Base-by-base conservation (phyloP, 78 protist genomes). In the Andalucia godoyi region DNA sequence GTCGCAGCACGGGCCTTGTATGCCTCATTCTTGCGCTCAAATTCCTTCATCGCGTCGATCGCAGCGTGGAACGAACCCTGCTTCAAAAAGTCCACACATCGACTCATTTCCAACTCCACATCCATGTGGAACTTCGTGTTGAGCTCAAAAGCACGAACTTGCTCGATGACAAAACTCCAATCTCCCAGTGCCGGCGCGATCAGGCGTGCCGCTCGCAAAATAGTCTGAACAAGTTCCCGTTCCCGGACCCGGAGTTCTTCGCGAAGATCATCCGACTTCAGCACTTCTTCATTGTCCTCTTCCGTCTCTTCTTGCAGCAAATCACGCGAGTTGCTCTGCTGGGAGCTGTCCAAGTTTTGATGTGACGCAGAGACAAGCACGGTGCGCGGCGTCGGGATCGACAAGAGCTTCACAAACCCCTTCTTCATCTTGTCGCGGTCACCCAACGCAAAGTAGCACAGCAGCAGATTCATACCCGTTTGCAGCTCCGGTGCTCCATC, bases 361-460 rank as follows among this genome's bases (percentile, higher is more conserved):
- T n/a, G n/a, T n/a, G n/a, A n/a, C n/a, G n/a, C n/a, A n/a, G n/a
- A n/a, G n/a, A n/a, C n/a, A n/a, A n/a, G n/a, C n/a, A n/a, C n/a
- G 58, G 2, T 2, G 12, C 55, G 36, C 23, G 55, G 33, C 17
- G 2, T 1, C 12, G 50, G 33, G 40, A 58, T 37, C 42, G 23
- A 17, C 18, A 79, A 63, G 41, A 79, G 4, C 10, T 12, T 6
- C 5, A 0, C 2, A n/a, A 70, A 79, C 12, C 30, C 52, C 33
- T 32, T 17, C 54, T 51, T 57, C 84, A 70, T 60, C 37, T 3
- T 0, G 32, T 80, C 72, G 38, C 5, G 9, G 12, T 79, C 79
- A n/a, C 83, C 77, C 37, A 71, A 23, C 21, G 79, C 77, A n/a
- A 59, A 79, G 84, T 79, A 68, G 68, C 88, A 87, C 29, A 87